These are phyloP conservation scores for Falciphora oryzae DNA, from an alignment of 2,329 filamentous ascomycete species.

Conservation along the genomic window DNA sequence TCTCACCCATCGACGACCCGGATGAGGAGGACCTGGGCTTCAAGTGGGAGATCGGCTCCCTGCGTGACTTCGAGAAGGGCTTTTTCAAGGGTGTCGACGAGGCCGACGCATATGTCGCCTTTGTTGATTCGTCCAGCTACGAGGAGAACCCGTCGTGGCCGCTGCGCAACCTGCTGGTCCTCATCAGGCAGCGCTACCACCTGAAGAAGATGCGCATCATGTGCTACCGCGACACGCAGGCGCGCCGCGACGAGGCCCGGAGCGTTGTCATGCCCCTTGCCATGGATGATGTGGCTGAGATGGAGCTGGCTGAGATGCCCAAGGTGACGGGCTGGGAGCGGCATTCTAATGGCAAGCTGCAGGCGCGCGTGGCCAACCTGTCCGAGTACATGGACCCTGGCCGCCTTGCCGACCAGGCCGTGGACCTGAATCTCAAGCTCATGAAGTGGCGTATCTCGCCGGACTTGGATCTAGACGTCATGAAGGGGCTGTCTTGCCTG, in stretches of 20 bases:
- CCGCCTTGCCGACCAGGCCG: conserved; percentile 83
- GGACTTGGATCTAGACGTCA: conserved; percentile 75
- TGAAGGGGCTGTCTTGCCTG: conserved; percentile 86
- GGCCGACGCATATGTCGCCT: conserved; percentile 77
- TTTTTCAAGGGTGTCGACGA: conserved; percentile 72
- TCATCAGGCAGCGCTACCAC: conserved; percentile 77
- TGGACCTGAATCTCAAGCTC: conserved; percentile 92
- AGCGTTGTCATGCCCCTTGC: conserved; percentile 71
- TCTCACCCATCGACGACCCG: conserved; percentile 44
- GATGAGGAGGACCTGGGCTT: conserved; percentile 53
- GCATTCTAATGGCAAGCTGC: conserved; percentile 70
- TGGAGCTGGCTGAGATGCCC: conserved; percentile 55
- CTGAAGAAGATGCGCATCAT: conserved; percentile 74
- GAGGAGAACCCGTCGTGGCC: conserved; percentile 86
- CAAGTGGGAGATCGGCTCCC: conserved; percentile 69
- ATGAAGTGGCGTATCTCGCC: conserved; percentile 99
- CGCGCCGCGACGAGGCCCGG: conserved; percentile 69
- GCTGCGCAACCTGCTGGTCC: conserved; percentile 77
- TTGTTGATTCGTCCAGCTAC: conserved; percentile 91
- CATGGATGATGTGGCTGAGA: conserved; percentile 34
- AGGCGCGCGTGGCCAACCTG: conserved; percentile 72
- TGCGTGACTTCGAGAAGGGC: conserved; percentile 74
- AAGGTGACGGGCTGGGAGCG: conserved; percentile 96
- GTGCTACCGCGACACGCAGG: conserved; percentile 82
- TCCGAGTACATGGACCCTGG: conserved; percentile 90